Base-by-base conservation (phyloP, 2,329 filamentous ascomycete species). In the Pseudogymnoascus sp. region DNA sequence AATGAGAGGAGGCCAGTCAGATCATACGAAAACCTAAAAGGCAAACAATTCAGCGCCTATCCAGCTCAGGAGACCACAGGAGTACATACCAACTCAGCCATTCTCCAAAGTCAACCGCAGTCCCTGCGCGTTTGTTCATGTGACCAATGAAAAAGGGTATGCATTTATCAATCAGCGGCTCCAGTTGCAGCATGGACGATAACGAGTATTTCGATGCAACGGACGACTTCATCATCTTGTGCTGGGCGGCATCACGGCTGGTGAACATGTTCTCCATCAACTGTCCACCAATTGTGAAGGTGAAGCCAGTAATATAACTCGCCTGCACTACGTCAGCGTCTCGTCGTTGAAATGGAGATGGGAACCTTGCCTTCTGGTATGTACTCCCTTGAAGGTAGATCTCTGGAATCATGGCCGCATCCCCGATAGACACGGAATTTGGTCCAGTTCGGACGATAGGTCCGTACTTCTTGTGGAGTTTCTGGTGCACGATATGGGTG, bases 11-110 rank as follows among this genome's bases (percentile, higher is more conserved):
- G 40, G 4, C 62, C 66, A 33, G 66, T 59, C 10, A 64, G 61
- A 28, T 67, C 66, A 21, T 65, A 64, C 11, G 65, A 65, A 40
- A 64, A 66, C 44, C 47, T 61, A 40, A 28, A 13, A 62, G 62
- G 7, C 17, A 21, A 50, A 8, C 8, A 28, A 15, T n/a, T 33
- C 10, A 40, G 23, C 3, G 17, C 17, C 10, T 8, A 28, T 21
- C n/a, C 19, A 15, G 15, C 7, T 33, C 19, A 28, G 21, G 19
- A 28, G 19, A 23, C 28, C 0, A 4, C 11, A 33, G 4, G 23
- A 44, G 7, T 57, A 19, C 23, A n/a, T 17, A 38, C 57, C 57
- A 64, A 11, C 62, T 61, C 8, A 64, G 42, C 60, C 60, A 63
- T 23, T 63, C 28, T 21, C 38, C 60, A 33, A 64, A 36, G 36